These are phyloP conservation scores for Dentipellis sp. DNA, from an alignment of 768 basidiomycete species.

Conservation along the genomic window DNA sequence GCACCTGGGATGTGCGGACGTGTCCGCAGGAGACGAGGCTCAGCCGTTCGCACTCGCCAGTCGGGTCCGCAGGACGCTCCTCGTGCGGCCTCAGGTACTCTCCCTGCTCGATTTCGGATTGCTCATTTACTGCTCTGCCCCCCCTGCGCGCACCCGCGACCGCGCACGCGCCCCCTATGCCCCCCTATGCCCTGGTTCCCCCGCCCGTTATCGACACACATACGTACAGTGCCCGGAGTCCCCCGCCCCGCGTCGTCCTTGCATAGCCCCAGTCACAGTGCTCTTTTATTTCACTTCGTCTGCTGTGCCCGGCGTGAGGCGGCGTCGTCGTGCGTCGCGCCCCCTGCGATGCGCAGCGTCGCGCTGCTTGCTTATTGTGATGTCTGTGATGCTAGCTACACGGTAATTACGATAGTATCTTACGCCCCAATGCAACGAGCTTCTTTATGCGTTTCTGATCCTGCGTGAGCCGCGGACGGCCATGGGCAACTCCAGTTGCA, in stretches of 20 bases:
- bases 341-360: too few relatives aligned
- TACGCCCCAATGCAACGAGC: not conserved
- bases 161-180: constrained; percentile 1
- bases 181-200: not conserved
- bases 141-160: not conserved
- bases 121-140: not conserved
- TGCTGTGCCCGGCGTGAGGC: not conserved
- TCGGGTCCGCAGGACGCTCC: constrained; percentile 11
- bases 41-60: constrained; percentile 15
- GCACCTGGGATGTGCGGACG: not conserved
- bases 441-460: not conserved
- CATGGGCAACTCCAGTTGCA: too few relatives aligned
- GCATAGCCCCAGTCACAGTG: not conserved
- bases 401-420: not conserved
- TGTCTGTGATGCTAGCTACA: not conserved
- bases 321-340: too few relatives aligned
- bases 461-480: not conserved
- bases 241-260: not conserved
- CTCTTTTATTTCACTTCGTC: not conserved
- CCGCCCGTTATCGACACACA: not conserved
- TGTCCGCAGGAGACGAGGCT: too few relatives aligned
- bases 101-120: too few relatives aligned
- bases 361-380: not conserved
- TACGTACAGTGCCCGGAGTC: not conserved
- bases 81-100: not conserved